Conservation (phyloP, 2,329 filamentous ascomycete genomes). For the Colletotrichum noveboracense region DNA sequence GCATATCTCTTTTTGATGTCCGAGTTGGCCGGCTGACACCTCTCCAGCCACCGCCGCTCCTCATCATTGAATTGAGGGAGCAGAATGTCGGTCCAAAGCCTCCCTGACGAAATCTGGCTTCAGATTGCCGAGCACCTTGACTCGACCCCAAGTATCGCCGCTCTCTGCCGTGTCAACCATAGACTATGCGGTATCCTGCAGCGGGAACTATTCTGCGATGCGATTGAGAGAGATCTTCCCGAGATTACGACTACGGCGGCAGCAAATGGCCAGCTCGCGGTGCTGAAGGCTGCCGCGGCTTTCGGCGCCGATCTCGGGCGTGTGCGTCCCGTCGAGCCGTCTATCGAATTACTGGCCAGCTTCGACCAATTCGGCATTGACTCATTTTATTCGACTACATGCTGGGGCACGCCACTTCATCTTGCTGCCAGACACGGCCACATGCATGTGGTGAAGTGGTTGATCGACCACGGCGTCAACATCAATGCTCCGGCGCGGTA, state of each 20-base stretch:
- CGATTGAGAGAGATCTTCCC: neutral
- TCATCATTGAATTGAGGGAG: fast-evolving
- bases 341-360: neutral
- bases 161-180: neutral
- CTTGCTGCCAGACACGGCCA: neutral
- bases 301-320: neutral
- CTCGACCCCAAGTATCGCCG: neutral
- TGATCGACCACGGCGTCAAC: neutral
- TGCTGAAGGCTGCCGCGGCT: neutral
- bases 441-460: neutral
- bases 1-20: neutral
- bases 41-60: fast-evolving
- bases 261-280: neutral
- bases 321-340: neutral
- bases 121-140: neutral
- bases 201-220: neutral
- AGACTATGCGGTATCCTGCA: neutral
- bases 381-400: fast-evolving
- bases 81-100: neutral
- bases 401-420: neutral
- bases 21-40: neutral
- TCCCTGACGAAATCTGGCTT: neutral
- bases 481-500: neutral
- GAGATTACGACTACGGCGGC: neutral
- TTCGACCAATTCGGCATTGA: neutral